Conservation (phyloP, 2,329 filamentous ascomycete species). For the Lasiodiplodia hormozganensis region DNA sequence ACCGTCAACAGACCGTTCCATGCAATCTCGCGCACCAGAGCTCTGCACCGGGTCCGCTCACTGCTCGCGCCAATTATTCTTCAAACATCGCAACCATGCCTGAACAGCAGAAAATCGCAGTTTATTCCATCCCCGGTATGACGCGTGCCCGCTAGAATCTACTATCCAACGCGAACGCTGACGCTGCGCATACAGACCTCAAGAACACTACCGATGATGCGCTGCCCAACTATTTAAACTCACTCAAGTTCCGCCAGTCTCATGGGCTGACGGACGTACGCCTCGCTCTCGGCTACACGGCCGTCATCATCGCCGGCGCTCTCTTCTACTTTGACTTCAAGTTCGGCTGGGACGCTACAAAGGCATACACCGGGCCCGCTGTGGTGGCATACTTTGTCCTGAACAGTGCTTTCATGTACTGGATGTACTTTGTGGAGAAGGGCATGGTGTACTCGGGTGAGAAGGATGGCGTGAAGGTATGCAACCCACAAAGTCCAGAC, state of each 20-base stretch:
- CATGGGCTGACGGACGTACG: constrained; percentile 83
- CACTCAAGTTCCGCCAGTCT: constrained; percentile 81
- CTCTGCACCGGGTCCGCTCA: constrained; percentile 22
- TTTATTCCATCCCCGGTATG: constrained; percentile 71
- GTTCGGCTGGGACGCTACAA: constrained; percentile 86
- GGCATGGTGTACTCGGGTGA: constrained; percentile 82
- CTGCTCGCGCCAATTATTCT: constrained; percentile 3
- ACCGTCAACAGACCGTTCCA: constrained; percentile 29
- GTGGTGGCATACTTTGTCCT: constrained; percentile 80
- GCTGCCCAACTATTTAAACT: constrained; percentile 90
- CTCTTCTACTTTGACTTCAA: constrained; percentile 94
- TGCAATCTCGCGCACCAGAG: constrained; percentile 1
- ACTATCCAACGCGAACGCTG: constrained; percentile 8
- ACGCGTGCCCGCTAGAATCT: constrained; percentile 22
- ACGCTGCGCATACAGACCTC: constrained; percentile 69
- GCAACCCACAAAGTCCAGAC: background rate
- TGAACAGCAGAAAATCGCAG: constrained; percentile 61
- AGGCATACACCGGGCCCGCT: constrained; percentile 78
- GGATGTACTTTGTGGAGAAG: constrained; percentile 85
- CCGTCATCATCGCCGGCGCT: constrained; percentile 78
- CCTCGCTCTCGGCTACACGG: constrained; percentile 80
- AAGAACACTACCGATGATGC: constrained; percentile 98
- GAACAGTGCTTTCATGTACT: constrained; percentile 79
- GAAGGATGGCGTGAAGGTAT: constrained; percentile 71
- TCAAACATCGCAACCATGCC: constrained; percentile 39